Conservation (phyloP, 2,329 filamentous ascomycete genomes). For the Sarocladiaceae sp. region DNA sequence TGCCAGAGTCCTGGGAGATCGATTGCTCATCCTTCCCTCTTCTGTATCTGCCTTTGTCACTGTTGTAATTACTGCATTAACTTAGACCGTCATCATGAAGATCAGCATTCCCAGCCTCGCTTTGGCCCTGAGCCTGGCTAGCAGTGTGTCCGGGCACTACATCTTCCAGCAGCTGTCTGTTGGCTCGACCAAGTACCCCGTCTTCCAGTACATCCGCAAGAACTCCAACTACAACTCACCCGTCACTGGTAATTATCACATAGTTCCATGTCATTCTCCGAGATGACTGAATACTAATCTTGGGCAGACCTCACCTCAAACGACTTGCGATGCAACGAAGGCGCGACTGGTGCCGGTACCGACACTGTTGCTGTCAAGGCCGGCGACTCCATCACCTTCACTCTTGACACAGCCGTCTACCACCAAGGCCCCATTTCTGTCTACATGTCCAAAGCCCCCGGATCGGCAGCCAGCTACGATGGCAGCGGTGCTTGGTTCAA, state of each 20-base stretch:
- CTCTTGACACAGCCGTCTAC: conserved; percentile 41
- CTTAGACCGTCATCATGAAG: too few relatives aligned
- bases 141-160: conserved; percentile 19
- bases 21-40: too few relatives aligned
- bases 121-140: conserved; percentile 7
- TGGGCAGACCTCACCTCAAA: conserved; percentile 12
- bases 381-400: conserved; percentile 44
- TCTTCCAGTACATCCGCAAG: conserved; percentile 28
- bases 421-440: conserved; percentile 38
- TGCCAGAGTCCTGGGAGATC: too few relatives aligned
- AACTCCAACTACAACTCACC: conserved; percentile 35
- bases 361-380: conserved; percentile 36
- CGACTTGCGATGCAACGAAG: conserved; percentile 37
- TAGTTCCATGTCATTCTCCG: not conserved
- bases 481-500: conserved; percentile 39
- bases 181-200: conserved; percentile 20
- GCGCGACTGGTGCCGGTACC: conserved; percentile 29
- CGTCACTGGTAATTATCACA: conserved; percentile 20
- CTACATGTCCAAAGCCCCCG: conserved; percentile 40
- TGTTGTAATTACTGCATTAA: too few relatives aligned
- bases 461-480: conserved; percentile 38
- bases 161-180: conserved; percentile 26
- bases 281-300: not conserved
- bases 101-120: conserved; percentile 8
- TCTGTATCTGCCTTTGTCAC: too few relatives aligned